A percentile compares a stretch with the other conserved stretches of the same genome.
phyloP scores from a whole-genome alignment of 495 filamentous ascomycete genomes.

The Daldinia grandis region DNA sequence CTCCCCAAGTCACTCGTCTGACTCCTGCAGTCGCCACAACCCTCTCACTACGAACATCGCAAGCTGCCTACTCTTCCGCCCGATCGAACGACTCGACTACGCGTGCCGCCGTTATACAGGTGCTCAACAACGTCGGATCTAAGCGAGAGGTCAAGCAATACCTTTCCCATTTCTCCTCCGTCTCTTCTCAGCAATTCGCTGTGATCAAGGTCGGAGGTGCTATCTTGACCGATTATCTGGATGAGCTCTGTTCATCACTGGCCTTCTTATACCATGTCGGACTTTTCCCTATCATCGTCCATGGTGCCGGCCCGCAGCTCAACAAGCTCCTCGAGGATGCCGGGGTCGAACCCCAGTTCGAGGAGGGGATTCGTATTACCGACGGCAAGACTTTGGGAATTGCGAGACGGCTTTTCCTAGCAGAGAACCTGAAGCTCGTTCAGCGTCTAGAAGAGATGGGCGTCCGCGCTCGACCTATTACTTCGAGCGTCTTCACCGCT shows the following conservation, averaged over 20 bases:
- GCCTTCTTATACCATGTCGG: conserved; percentile 96
- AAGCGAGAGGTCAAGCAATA: conserved; percentile 99
- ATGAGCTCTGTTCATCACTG: conserved; percentile 85
- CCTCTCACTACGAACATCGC: conserved; percentile 41
- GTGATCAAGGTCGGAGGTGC: conserved; percentile 99
- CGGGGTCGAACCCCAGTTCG: conserved; percentile 93
- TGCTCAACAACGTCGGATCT: conserved; percentile 94
- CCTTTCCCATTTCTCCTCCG: conserved; percentile 95
- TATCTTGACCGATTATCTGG: conserved; percentile 93
- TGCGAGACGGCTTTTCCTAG: conserved; percentile 88
- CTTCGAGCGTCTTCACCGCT: conserved; percentile 91
- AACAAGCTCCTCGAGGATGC: conserved; percentile 92
- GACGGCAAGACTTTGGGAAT: conserved; percentile 94
- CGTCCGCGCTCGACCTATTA: conserved; percentile 89
- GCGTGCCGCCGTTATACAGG: conserved; percentile 88
- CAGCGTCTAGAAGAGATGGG: conserved; percentile 92
- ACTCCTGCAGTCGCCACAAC: conserved; percentile 38
- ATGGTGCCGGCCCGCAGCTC: conserved; percentile 94
- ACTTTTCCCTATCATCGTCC: conserved; percentile 94
- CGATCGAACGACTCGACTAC: conserved; percentile 64
- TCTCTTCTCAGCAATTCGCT: conserved; percentile 96
- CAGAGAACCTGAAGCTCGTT: conserved; percentile 95
- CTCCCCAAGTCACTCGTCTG: conserved; percentile 49
- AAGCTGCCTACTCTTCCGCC: conserved; percentile 46
- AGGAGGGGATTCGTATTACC: conserved; percentile 95